Percentiles rank a stretch among this genome's conserved stretches.
Conservation (phyloP, 78 protist genomes). For the Dictyostelium discoideum region DNA sequence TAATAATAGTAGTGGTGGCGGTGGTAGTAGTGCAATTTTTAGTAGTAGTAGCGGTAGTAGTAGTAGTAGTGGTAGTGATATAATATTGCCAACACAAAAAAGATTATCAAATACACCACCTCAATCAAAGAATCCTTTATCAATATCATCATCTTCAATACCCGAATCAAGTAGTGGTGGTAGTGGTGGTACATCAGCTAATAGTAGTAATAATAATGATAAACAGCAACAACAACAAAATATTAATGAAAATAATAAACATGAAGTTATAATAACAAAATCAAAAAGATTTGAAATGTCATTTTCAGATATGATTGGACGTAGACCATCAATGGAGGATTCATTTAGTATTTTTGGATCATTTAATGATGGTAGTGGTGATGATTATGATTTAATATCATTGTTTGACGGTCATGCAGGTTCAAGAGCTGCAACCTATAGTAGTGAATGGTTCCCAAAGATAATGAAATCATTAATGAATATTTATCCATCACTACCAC, state of each 20-base stretch:
- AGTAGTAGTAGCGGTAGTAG: not conserved
- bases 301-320: slow-evolving; percentile 83
- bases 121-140: not conserved
- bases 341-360: slow-evolving; percentile 45
- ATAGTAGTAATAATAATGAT: not conserved
- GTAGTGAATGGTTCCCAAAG: slow-evolving; percentile 65
- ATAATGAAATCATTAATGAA: slow-evolving; percentile 42
- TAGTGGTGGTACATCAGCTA: too few species aligned
- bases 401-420: slow-evolving; percentile 90
- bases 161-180: not conserved
- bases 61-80: not conserved
- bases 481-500: slow-evolving; percentile 44
- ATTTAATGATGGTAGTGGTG: not conserved
- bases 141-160: not conserved
- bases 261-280: not conserved
- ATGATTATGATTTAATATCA: slow-evolving; percentile 55
- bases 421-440: slow-evolving; percentile 30
- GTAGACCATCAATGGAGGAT: slow-evolving; percentile 91
- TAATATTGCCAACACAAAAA: not conserved
- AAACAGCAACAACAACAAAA: not conserved
- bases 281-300: slow-evolving; percentile 34
- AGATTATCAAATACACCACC: not conserved
- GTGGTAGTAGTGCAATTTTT: not conserved
- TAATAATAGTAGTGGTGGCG: not conserved
- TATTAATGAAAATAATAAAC: not conserved